Conservation (phyloP, 2,329 filamentous ascomycete genomes). For the Fusarium cicatricum region DNA sequence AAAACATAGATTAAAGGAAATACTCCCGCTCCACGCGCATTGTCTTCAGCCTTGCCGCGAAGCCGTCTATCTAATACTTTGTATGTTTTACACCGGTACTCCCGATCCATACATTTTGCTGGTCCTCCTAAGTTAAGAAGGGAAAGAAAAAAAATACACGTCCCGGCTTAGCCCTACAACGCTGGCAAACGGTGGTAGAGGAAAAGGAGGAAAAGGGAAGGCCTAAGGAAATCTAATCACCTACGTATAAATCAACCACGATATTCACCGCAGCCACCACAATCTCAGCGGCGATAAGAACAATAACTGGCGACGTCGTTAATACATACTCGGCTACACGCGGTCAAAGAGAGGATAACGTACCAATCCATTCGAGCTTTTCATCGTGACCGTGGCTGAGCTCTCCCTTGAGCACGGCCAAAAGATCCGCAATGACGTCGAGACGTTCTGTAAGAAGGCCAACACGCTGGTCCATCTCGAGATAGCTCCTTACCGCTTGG, state of each 20-base stretch:
- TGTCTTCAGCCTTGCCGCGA: slow-evolving; percentile 28
- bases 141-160: slow-evolving; percentile 18
- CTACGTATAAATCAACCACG: slow-evolving; percentile 85
- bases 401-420: slow-evolving; percentile 95
- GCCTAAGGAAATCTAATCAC: slow-evolving; percentile 36
- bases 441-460: slow-evolving; percentile 87
- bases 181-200: slow-evolving; percentile 6
- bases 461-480: slow-evolving; percentile 98
- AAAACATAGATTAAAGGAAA: slow-evolving; percentile 13
- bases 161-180: slow-evolving; percentile 4
- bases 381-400: slow-evolving; percentile 92
- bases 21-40: slow-evolving; percentile 14
- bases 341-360: slow-evolving; percentile 45
- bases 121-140: not conserved
- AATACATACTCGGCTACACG: not conserved
- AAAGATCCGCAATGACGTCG: slow-evolving; percentile 85
- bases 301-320: slow-evolving; percentile 71
- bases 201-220: not conserved
- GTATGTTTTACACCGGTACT: slow-evolving; percentile 27
- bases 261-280: slow-evolving; percentile 94
- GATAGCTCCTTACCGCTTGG: slow-evolving; percentile 90
- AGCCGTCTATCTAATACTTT: slow-evolving; percentile 39
- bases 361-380: slow-evolving; percentile 89
- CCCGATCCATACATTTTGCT: slow-evolving; percentile 10
- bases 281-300: slow-evolving; percentile 95